Conservation (phyloP, 352 stramenopile genomes). For the Phytophthora aleatoria region DNA sequence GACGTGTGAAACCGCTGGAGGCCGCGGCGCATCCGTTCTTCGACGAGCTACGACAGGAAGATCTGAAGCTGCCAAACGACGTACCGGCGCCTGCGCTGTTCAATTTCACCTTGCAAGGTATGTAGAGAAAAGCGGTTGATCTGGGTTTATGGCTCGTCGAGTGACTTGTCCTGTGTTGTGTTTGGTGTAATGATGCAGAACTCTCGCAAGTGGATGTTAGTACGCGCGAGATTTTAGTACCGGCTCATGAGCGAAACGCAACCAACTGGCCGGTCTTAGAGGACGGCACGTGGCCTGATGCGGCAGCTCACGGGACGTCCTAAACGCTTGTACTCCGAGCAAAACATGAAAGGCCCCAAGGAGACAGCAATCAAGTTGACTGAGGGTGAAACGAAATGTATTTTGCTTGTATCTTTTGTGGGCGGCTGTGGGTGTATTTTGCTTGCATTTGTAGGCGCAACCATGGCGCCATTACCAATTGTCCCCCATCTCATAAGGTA, state of each 20-base stretch:
- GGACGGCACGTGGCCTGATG: slow-evolving; percentile 71
- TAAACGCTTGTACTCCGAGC: slow-evolving; percentile 38
- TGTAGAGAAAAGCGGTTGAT: background rate
- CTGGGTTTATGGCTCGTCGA: background rate
- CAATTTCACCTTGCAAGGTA: slow-evolving; percentile 94
- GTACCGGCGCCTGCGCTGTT: slow-evolving; percentile 88
- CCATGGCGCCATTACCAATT: no score
- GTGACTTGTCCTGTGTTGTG: slow-evolving; percentile 3
- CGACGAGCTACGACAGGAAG: slow-evolving; percentile 94
- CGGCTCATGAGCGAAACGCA: slow-evolving; percentile 63
- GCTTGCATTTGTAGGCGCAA: no score
- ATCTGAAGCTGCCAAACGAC: slow-evolving; percentile 86
- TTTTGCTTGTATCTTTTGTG: slow-evolving; percentile 56
- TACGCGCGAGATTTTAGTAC: slow-evolving; percentile 82
- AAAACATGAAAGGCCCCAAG: slow-evolving; percentile 35
- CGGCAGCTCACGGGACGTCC: slow-evolving; percentile 34
- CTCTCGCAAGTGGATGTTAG: slow-evolving; percentile 72
- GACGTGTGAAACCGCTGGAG: slow-evolving; percentile 80
- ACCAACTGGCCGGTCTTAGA: slow-evolving; percentile 80
- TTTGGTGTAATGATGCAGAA: slow-evolving; percentile 41
- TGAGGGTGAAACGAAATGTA: slow-evolving; percentile 54
- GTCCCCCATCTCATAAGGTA: slow-evolving; percentile 47
- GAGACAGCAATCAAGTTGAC: slow-evolving; percentile 31
- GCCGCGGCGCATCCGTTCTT: slow-evolving; percentile 97
- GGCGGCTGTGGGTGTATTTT: background rate